Base-by-base conservation (phyloP, 2,329 filamentous ascomycete species). In the Macrophomina tecta region DNA sequence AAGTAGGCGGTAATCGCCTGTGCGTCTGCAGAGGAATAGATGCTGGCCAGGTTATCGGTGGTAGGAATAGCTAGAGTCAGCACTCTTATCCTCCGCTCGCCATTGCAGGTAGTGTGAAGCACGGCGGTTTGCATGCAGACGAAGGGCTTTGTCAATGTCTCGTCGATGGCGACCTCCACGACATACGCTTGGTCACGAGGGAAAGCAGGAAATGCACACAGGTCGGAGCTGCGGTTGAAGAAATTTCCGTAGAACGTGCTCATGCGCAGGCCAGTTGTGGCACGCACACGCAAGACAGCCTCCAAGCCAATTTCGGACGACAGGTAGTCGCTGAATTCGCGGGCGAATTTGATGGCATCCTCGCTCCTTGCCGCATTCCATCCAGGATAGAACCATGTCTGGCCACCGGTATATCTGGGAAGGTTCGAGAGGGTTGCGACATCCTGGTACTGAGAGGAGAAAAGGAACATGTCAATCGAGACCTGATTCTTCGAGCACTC, bases 181-280 rank as follows among this genome's bases (percentile, higher is more conserved):
- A 98, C 95, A 76, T 98, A 98, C 70, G 92, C 93, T 79, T 99
- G 95, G 75, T 99, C 95, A 76, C 95, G 90, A 38, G 95, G 95
- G 84, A 99, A 98, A 0, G 95, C 94, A 1, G 95, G 95, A 85
- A 99, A 99, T 12, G 95, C 95, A 78, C 95, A 98, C 38, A 99
- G 88, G 81, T 99, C 95, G 16, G 94, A 97, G 77, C 93, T 97
- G 72, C 95, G 88, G 83, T 98, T 99, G 86, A 99, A 99, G 82
- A 99, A 99, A 83, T 99, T 99, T 72, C 95, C 95, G 79, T 98
- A 99, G 82, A 99, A 99, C 1, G 94, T 94, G 82, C 90, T 97
- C 91, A 98, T 98, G 64, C 95, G 89, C 68, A 99, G 82, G 63
- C 95, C 95, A 30, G 94, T 98, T 1, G 94, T 97, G 18, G 95